phyloP scores from a whole-genome alignment of 129 eudicot genomes.

The Silybum marianum region DNA sequence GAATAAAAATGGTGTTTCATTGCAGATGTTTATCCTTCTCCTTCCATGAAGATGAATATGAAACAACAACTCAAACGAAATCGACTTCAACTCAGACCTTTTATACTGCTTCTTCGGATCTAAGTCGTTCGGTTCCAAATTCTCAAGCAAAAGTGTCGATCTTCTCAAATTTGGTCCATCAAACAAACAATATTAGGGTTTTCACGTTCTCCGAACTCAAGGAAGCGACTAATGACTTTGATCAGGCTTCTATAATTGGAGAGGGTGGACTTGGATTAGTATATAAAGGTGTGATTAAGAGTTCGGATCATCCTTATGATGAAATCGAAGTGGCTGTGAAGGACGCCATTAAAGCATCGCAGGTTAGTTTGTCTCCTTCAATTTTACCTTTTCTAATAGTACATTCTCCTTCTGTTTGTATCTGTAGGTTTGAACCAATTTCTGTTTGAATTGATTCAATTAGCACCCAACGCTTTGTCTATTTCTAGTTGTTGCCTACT shows the following conservation, averaged over 20 bases:
- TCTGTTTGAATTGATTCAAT: background rate
- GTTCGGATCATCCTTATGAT: conserved; percentile 42
- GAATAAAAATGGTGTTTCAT: conserved; percentile 23
- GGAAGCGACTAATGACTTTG: conserved; percentile 52
- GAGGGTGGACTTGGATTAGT: conserved; percentile 86
- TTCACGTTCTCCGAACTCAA: conserved; percentile 68
- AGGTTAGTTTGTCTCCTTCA: conserved; percentile 36
- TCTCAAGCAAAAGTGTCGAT: background rate
- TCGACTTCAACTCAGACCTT: conserved; percentile 3
- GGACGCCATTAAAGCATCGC: conserved; percentile 60
- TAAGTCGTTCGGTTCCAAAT: background rate
- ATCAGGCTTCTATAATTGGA: conserved; percentile 53
- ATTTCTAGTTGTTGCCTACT: background rate
- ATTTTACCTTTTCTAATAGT: background rate
- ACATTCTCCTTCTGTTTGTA: background rate
- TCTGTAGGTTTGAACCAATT: background rate
- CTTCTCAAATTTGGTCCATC: conserved; percentile 34
- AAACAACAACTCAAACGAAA: conserved; percentile 2
- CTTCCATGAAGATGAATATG: conserved; percentile 6
- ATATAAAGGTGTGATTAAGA: conserved; percentile 50
- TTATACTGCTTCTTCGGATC: conserved; percentile 14
- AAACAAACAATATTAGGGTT: conserved; percentile 50
- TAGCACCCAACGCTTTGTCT: background rate
- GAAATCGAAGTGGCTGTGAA: conserved; percentile 65
- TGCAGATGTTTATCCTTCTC: conserved; percentile 28